These are phyloP conservation scores for Curvularia verruculosa DNA, from an alignment of 2,329 filamentous ascomycete species.

Conservation along the genomic window DNA sequence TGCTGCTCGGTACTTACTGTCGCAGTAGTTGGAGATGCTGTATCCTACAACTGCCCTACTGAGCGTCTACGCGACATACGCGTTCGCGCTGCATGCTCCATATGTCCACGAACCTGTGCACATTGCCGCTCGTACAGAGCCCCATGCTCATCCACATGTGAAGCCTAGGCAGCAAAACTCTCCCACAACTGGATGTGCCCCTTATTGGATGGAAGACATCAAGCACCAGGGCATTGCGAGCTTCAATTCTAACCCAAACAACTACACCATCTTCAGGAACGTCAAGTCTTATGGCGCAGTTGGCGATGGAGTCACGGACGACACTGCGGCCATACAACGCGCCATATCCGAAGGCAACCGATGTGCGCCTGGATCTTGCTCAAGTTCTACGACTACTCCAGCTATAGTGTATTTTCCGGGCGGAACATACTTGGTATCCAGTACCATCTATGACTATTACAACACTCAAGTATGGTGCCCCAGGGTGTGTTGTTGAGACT, in stretches of 20 bases:
- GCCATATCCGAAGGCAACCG: slow-evolving; percentile 51
- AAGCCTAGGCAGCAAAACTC: slow-evolving; percentile 20
- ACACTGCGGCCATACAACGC: slow-evolving; percentile 61
- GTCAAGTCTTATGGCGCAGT: slow-evolving; percentile 52
- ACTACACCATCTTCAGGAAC: slow-evolving; percentile 52
- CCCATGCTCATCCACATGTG: slow-evolving; percentile 14
- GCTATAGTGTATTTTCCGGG: slow-evolving; percentile 64
- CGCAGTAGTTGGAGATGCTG: slow-evolving; percentile 3
- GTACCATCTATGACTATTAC: slow-evolving; percentile 66
- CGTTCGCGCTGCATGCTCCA: slow-evolving; percentile 8
- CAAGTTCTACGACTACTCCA: slow-evolving; percentile 58
- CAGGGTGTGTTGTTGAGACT: background rate
- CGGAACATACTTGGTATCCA: slow-evolving; percentile 64
- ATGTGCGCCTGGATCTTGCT: slow-evolving; percentile 51
- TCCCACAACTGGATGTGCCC: slow-evolving; percentile 28
- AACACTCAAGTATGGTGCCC: slow-evolving; percentile 57
- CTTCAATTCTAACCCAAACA: slow-evolving; percentile 47
- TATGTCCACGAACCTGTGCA: slow-evolving; percentile 17
- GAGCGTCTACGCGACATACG: slow-evolving; percentile 7
- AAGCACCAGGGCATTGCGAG: slow-evolving; percentile 50
- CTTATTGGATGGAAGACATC: slow-evolving; percentile 52
- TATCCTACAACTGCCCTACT: slow-evolving; percentile 1
- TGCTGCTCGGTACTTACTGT: slow-evolving; percentile 1
- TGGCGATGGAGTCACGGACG: slow-evolving; percentile 44
- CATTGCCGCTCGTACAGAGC: slow-evolving; percentile 15